Base-by-base conservation (phyloP, 345 rosid species). In the Conringia planisiliqua region DNA sequence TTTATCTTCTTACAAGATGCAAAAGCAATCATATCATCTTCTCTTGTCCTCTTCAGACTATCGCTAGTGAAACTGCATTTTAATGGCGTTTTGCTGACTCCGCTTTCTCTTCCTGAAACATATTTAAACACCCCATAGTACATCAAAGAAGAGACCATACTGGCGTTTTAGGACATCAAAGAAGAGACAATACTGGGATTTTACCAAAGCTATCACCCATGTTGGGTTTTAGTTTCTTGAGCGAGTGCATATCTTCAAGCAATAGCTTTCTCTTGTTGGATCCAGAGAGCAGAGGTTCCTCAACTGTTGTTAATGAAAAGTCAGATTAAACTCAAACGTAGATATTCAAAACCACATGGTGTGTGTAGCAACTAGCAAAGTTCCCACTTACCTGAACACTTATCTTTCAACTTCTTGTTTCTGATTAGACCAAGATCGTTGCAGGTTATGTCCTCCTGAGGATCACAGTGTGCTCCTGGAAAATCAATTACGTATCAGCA, bases 171-270 rank as follows among this genome's bases (percentile, higher is more conserved):
- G 17, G 11, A 42, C n/a, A 33, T 44, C 29, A 71, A 35, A 71
- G 66, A 30, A 18, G 40, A 3, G 6, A 30, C 18, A 0, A 43
- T 3, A 55, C 27, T 14, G 65, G 29, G 24, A 43, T 20, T 7
- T 54, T 66, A 26, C 61, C 71, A 14, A 18, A 77, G 27, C 56
- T 64, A 39, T 39, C 62, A 57, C 18, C 68, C 35, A 40, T 29
- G 63, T 58, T 71, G 68, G 40, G 73, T 81, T 78, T 93, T n/a
- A 79, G 76, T 81, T 80, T 90, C 87, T 87, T 85, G 48, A 73
- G 72, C 10, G 80, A 81, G 38, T 48, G 56, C 14, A 73, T 63
- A 57, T 85, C 83, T 74, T 83, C 86, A 67, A 67, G 20, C 40
- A 72, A 40, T 5, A 81, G 78, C 75, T 82, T 84, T 82, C 97